A percentile compares a stretch with the other conserved stretches of the same genome.
These are phyloP conservation scores for Calycina herbarum DNA, from an alignment of 2,329 filamentous ascomycete species.

Conservation along the genomic window DNA sequence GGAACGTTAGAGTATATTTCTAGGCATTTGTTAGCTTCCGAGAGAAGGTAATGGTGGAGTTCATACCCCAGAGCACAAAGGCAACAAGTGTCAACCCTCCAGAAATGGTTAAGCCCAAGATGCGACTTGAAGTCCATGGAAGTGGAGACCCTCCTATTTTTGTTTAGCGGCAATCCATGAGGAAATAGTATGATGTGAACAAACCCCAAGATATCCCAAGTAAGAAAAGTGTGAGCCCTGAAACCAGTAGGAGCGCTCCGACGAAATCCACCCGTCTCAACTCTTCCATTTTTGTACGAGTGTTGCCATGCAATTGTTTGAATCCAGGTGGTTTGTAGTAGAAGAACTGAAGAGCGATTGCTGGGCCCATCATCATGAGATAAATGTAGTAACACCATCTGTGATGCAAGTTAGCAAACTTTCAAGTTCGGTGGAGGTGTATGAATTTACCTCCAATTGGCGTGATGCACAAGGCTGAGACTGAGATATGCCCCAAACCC, in stretches of 20 bases:
- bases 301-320: background rate
- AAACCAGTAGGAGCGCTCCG: background rate
- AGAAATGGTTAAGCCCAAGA: background rate
- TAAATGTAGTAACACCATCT: conserved; percentile 4
- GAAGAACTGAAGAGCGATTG: background rate
- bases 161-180: background rate
- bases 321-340: background rate
- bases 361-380: conserved; percentile 4
- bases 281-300: conserved; percentile 4
- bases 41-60: background rate
- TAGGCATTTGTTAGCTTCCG: background rate
- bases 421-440: background rate
- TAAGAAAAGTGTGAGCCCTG: background rate
- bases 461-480: conserved; percentile 1
- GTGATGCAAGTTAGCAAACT: background rate
- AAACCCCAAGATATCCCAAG: conserved; percentile 3
- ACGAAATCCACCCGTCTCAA: background rate
- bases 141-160: background rate
- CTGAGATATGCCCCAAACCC: conserved; percentile 2
- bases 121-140: conserved; percentile 1
- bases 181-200: background rate
- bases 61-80: conserved; percentile 1
- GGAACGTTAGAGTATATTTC: conserved; percentile 2
- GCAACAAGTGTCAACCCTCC: background rate
- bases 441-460: background rate